These are phyloP conservation scores for Panaeolus papilionaceus DNA, from an alignment of 768 basidiomycete species.

Conservation along the genomic window DNA sequence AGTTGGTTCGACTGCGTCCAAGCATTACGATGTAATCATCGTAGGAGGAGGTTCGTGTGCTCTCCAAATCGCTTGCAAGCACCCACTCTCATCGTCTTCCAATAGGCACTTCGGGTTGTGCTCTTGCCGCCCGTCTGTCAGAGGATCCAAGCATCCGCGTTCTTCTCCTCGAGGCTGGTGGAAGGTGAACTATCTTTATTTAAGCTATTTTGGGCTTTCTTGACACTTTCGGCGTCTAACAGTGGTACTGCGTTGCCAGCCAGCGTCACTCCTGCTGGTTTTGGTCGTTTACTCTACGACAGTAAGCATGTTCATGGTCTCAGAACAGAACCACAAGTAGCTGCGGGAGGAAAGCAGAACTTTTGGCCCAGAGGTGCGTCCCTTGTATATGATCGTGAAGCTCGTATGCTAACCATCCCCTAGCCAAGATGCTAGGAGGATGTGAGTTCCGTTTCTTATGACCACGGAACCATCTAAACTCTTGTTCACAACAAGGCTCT, in stretches of 20 bases:
- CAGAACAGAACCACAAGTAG: conserved; percentile 58
- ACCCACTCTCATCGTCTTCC: not conserved
- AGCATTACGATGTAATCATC: conserved; percentile 6
- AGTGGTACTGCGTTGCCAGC: conserved; percentile 48
- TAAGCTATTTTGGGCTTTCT: conserved; percentile 12
- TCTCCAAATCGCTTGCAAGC: not conserved
- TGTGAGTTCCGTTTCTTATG: conserved; percentile 43
- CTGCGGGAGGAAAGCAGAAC: conserved; percentile 48
- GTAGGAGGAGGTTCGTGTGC: not conserved
- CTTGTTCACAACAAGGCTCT: conserved; percentile 35
- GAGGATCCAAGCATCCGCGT: conserved; percentile 60
- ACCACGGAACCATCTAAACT: not conserved
- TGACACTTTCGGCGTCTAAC: conserved; percentile 11
- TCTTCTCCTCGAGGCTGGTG: conserved; percentile 62
- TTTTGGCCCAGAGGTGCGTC: conserved; percentile 70
- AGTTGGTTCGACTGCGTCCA: not conserved
- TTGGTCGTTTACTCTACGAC: conserved; percentile 38
- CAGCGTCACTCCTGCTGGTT: conserved; percentile 50
- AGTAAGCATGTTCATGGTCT: conserved; percentile 53
- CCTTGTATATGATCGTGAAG: not conserved
- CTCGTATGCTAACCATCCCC: conserved; percentile 5
- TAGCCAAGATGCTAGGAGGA: conserved; percentile 72
- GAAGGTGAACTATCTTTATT: conserved; percentile 48
- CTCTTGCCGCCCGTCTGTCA: conserved; percentile 61
- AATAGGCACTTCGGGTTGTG: conserved; percentile 65